Evolutionary conservation across 116 monocot genomes (phyloP).

Genomic region (Trichopus zeylanicus): DNA sequence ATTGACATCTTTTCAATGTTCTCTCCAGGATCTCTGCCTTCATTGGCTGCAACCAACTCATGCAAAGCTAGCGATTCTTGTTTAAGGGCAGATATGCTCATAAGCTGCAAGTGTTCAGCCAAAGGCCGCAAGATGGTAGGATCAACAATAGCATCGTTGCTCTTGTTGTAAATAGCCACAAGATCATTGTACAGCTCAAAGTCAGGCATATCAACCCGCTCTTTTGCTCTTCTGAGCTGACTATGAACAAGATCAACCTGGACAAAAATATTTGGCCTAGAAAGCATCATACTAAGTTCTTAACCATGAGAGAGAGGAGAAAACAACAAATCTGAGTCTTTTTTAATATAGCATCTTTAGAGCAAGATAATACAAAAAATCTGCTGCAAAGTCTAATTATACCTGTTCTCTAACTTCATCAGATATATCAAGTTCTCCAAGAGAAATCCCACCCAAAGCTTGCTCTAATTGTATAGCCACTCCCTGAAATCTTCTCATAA

Average conservation of each 20-base stretch:
- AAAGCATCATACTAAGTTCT: too few species aligned
- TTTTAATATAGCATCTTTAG: neutral
- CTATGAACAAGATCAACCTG: conserved; percentile 38
- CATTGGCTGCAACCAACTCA: conserved; percentile 60
- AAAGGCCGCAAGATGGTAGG: conserved; percentile 39
- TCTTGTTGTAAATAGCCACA: conserved; percentile 42
- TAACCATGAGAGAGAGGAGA: too few species aligned
- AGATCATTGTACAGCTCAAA: conserved; percentile 45
- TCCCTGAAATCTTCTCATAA: conserved; percentile 20
- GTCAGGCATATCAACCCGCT: conserved; percentile 40
- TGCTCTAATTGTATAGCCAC: conserved; percentile 24
- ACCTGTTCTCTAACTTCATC: conserved; percentile 49
- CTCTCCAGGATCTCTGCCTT: conserved; percentile 64
- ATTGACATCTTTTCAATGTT: conserved; percentile 80
- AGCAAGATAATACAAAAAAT: conserved; percentile 2
- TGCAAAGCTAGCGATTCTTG: conserved; percentile 88
- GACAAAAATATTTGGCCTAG: conserved; percentile 9
- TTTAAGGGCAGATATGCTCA: conserved; percentile 70
- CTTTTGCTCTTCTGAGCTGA: conserved; percentile 39
- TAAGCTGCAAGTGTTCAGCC: conserved; percentile 74
- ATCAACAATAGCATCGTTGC: conserved; percentile 20
- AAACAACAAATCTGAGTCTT: too few species aligned
- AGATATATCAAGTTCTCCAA: conserved; percentile 23
- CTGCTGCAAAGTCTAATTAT: neutral
- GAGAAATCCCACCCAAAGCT: conserved; percentile 31